Evolutionary conservation across 768 basidiomycete species (phyloP).

Genomic region (Russula vinacea): DNA sequence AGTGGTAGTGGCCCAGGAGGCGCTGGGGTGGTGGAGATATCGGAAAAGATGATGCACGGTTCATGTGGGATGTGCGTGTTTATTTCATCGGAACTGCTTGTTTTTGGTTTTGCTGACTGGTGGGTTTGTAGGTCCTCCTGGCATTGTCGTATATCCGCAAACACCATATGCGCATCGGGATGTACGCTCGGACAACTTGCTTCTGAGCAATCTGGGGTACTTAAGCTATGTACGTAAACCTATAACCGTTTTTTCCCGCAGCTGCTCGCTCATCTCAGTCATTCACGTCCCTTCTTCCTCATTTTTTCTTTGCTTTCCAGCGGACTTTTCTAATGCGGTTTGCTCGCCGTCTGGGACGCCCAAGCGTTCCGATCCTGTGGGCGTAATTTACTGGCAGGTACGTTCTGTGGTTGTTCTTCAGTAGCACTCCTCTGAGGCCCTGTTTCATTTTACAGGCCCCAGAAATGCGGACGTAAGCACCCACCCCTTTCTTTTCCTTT

Average conservation of each 20-base stretch:
- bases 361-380: conserved; percentile 55
- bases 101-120: not conserved
- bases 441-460: conserved; percentile 49
- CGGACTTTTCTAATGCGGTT: conserved; percentile 79
- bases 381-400: conserved; percentile 80
- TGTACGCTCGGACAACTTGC: conserved; percentile 77
- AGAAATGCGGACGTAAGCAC: conserved; percentile 64
- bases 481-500: no score
- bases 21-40: conserved; percentile 58
- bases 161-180: conserved; percentile 73
- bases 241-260: not conserved
- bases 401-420: conserved; percentile 28
- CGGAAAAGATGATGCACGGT: conserved; percentile 71
- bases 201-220: conserved; percentile 65
- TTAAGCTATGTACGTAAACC: conserved; percentile 60
- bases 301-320: no score
- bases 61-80: conserved; percentile 68
- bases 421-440: no score
- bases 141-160: conserved; percentile 65
- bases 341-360: conserved; percentile 52
- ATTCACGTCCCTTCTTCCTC: not conserved
- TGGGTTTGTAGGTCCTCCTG: conserved; percentile 50
- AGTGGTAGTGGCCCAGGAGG: conserved; percentile 35
- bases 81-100: not conserved
- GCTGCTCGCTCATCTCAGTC: not conserved